Percentiles rank a stretch among this genome's conserved stretches.
phyloP scores from a whole-genome alignment of 169 alveolate genomes.

The Blepharisma undulans region DNA sequence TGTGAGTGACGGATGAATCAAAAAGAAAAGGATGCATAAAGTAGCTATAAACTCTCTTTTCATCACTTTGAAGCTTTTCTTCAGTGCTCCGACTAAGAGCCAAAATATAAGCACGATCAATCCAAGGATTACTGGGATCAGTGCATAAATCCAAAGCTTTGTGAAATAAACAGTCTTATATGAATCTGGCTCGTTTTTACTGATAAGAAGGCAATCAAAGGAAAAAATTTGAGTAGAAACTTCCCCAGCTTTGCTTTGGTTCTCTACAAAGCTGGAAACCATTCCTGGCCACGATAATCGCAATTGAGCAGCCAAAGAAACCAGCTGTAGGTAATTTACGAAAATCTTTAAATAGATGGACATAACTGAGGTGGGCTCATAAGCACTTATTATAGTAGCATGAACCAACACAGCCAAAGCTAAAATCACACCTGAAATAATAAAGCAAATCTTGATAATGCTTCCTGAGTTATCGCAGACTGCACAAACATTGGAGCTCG shows the following conservation, averaged over 20 bases:
- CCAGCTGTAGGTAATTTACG: conserved; percentile 25
- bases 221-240: neutral
- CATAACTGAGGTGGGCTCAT: neutral
- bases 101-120: neutral
- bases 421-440: neutral
- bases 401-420: neutral
- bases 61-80: neutral
- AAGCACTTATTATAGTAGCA: neutral
- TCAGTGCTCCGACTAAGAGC: neutral
- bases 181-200: neutral
- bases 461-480: neutral
- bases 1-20: neutral
- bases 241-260: neutral
- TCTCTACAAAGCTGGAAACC: neutral
- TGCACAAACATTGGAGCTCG: neutral
- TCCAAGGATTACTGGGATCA: neutral
- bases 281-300: neutral
- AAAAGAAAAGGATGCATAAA: neutral
- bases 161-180: neutral
- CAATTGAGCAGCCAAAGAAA: neutral
- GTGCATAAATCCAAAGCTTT: neutral
- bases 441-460: neutral
- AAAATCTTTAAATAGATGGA: conserved; percentile 27
- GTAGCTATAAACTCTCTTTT: neutral
- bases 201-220: conserved; percentile 11